Evolutionary conservation across 179 eudicot genomes (phyloP).

Genomic region (Beta lomatogona): DNA sequence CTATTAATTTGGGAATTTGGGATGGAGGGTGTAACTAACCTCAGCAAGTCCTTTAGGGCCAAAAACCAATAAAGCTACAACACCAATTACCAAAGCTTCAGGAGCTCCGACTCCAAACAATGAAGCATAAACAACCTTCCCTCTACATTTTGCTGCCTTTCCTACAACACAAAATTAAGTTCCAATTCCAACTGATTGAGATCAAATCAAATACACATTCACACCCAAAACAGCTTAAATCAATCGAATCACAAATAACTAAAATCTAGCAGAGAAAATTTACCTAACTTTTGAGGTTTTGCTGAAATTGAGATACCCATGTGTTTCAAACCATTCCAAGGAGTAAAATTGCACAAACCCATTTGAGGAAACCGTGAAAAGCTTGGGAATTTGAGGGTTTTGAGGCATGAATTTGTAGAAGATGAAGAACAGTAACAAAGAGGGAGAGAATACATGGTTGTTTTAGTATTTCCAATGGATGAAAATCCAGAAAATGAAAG

Average conservation of each 20-base stretch:
- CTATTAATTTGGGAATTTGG: too few relatives aligned
- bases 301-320: constrained; percentile 25
- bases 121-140: constrained; percentile 76
- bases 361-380: constrained; percentile 15
- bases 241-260: constrained; percentile 3
- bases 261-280: constrained; percentile 10
- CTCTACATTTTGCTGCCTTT: constrained; percentile 49
- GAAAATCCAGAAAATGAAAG: constrained; percentile 10
- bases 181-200: constrained; percentile 22
- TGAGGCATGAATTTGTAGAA: constrained; percentile 10
- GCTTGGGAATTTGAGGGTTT: constrained; percentile 17
- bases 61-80: constrained; percentile 90
- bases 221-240: not conserved
- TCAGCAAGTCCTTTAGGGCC: constrained; percentile 99
- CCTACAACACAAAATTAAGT: constrained; percentile 42
- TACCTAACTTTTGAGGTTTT: constrained; percentile 40
- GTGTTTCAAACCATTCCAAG: constrained; percentile 26
- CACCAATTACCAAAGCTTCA: constrained; percentile 96
- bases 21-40: constrained; percentile 39
- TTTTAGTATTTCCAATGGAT: not conserved
- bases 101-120: constrained; percentile 98
- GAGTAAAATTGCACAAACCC: constrained; percentile 25
- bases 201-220: not conserved
- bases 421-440: constrained; percentile 15
- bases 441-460: constrained; percentile 19